Conservation (phyloP, 2,329 filamentous ascomycete species). For the Colletotrichum chrysophilum region DNA sequence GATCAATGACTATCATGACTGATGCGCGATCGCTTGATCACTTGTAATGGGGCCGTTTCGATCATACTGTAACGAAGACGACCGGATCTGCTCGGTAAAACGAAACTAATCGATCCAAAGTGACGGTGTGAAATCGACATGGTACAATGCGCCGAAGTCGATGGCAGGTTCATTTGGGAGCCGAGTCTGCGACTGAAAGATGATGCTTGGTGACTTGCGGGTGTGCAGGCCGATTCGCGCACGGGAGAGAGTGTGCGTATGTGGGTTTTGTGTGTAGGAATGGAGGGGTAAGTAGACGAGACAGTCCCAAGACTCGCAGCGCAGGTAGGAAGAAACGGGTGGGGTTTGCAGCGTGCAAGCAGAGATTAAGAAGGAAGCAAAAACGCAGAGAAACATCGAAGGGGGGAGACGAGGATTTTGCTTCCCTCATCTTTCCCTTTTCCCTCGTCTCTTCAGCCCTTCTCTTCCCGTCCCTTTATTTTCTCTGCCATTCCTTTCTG, state of each 20-base stretch:
- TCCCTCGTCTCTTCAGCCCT: not conserved
- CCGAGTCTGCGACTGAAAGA: not conserved
- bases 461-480: not conserved
- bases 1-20: constrained; percentile 21
- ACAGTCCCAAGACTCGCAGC: not conserved
- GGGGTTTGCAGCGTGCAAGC: not conserved
- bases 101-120: not conserved
- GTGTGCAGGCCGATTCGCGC: not conserved
- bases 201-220: not conserved
- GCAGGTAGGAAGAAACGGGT: not conserved
- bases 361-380: not conserved
- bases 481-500: constrained; percentile 16
- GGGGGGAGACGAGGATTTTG: not conserved
- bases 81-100: not conserved
- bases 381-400: not conserved
- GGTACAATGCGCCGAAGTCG: not conserved
- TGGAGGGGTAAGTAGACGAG: not conserved
- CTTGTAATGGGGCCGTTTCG: not conserved
- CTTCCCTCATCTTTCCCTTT: not conserved
- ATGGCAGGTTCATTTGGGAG: not conserved
- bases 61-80: not conserved
- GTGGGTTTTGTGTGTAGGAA: not conserved
- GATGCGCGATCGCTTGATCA: constrained; percentile 13
- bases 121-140: not conserved
- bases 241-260: not conserved